phyloP scores from a whole-genome alignment of 768 basidiomycete species.

The Terana coerulea region DNA sequence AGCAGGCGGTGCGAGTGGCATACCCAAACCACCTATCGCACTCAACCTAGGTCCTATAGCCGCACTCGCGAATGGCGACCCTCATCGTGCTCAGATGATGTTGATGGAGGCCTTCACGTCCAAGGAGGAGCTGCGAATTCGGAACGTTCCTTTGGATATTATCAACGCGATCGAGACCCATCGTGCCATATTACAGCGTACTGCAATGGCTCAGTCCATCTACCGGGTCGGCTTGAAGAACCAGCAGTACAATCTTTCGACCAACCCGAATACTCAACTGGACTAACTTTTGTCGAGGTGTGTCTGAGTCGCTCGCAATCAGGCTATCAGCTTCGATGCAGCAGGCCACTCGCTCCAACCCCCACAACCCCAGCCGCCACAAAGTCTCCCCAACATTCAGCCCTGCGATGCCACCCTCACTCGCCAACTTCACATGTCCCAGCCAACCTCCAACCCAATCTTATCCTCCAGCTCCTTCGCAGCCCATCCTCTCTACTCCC shows the following conservation, averaged over 20 bases:
- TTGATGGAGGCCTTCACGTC: no score
- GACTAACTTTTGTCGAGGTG: not conserved
- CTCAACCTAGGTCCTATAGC: no score
- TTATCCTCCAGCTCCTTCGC: slow-evolving; percentile 1
- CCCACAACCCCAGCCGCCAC: slow-evolving; percentile 4
- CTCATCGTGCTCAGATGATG: no score
- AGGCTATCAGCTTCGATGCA: not conserved
- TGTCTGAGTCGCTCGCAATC: not conserved
- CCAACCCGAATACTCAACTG: no score
- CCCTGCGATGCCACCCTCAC: slow-evolving; percentile 4
- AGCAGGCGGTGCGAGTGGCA: no score
- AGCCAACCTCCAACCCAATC: slow-evolving; percentile 5
- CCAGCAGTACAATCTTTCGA: no score
- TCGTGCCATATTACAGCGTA: slow-evolving; percentile 32
- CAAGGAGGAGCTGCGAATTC: slow-evolving; percentile 48
- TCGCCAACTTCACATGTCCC: not conserved
- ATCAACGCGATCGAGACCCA: slow-evolving; percentile 56
- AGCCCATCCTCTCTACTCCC: slow-evolving; percentile 3
- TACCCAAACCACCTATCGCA: no score
- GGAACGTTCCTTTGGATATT: slow-evolving; percentile 43
- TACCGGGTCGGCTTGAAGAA: slow-evolving; percentile 3
- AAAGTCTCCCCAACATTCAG: slow-evolving; percentile 1
- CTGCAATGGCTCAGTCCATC: slow-evolving; percentile 12
- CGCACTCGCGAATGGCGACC: no score
- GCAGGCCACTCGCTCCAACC: not conserved